A percentile compares a stretch with the other conserved stretches of the same genome.
phyloP scores from a whole-genome alignment of 371 early-diverging fungal genomes.

The Dinochytrium kinnereticum region DNA sequence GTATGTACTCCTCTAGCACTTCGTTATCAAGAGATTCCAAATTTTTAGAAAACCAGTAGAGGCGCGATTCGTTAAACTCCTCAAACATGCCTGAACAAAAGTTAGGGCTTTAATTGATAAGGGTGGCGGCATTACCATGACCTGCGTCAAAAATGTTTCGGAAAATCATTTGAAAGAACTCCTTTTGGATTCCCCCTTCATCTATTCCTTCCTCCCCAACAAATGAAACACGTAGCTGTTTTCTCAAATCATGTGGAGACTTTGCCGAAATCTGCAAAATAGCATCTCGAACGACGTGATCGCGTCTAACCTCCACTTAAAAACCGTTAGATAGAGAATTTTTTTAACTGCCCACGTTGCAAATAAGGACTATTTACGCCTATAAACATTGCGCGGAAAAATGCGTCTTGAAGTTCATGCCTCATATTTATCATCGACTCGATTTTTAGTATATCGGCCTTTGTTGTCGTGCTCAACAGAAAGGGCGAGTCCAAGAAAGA shows the following conservation, averaged over 20 bases:
- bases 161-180: slow-evolving; percentile 90
- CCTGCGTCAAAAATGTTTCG: slow-evolving; percentile 86
- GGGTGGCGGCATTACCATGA: slow-evolving; percentile 52
- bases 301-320: slow-evolving; percentile 78
- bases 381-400: slow-evolving; percentile 84
- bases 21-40: slow-evolving; percentile 56
- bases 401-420: slow-evolving; percentile 69
- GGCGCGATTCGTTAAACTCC: slow-evolving; percentile 75
- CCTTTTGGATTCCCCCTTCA: slow-evolving; percentile 96
- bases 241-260: slow-evolving; percentile 81
- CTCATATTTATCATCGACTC: slow-evolving; percentile 91
- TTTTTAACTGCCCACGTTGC: slow-evolving; percentile 31
- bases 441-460: slow-evolving; percentile 85
- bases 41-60: slow-evolving; percentile 75
- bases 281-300: slow-evolving; percentile 84
- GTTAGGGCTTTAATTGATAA: background rate
- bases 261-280: slow-evolving; percentile 67
- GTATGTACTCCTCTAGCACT: slow-evolving; percentile 68
- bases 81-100: slow-evolving; percentile 71
- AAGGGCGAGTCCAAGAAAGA: slow-evolving; percentile 92
- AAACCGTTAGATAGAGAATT: background rate
- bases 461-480: slow-evolving; percentile 81
- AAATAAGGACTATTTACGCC: slow-evolving; percentile 84
- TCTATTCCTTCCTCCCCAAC: slow-evolving; percentile 91
- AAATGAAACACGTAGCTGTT: slow-evolving; percentile 88